Evolutionary conservation across 2,329 filamentous ascomycete species (phyloP), one percentile per base, ranked within the genome.

Genomic region (Penicillium sp.): DNA sequence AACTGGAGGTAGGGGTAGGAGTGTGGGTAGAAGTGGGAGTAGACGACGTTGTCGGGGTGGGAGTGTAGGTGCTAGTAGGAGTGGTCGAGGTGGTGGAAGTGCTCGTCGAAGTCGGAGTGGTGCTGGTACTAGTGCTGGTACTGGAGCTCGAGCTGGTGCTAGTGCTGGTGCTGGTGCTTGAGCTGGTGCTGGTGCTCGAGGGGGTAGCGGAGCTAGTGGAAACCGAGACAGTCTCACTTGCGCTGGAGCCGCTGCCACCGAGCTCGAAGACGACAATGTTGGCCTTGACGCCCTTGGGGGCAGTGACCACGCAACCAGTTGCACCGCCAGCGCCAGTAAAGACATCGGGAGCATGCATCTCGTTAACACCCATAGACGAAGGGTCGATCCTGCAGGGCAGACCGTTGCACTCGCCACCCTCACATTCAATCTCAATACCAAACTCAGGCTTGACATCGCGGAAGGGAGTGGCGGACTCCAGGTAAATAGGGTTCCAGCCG

Each of bases 401-500:
- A 10, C 85, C 85, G 54, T 81, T 81, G 70, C 86, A 91, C 41
- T 74, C 68, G 16, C 74, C 76, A 20, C 76, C 74, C 5, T 77
- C 74, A 60, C 86, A 91, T 57, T 82, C 78, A 51, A 91, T 80
- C 62, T 79, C 79, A 38, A 89, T 63, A 48, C 84, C 85, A 51
- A 78, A 90, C 4, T 69, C 73, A 5, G 86, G 85, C 48, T 76
- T 75, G 14, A 69, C 74, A 49, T 73, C 68, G 32, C 73, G 72
- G 57, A 87, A 72, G 35, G 48, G 78, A 67, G 54, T 73, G 56
- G 66, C 50, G 10, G 64, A 53, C 53, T 81, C 73, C 21, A 75
- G 74, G 65, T 80, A 90, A 47, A 87, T 84, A 16, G 86, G 86
- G 64, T 90, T 90, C 76, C 81, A 85, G 39, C 81, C 85, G 36